Conservation (phyloP, 2,329 filamentous ascomycete species). For the Knoxdaviesia proteae region DNA sequence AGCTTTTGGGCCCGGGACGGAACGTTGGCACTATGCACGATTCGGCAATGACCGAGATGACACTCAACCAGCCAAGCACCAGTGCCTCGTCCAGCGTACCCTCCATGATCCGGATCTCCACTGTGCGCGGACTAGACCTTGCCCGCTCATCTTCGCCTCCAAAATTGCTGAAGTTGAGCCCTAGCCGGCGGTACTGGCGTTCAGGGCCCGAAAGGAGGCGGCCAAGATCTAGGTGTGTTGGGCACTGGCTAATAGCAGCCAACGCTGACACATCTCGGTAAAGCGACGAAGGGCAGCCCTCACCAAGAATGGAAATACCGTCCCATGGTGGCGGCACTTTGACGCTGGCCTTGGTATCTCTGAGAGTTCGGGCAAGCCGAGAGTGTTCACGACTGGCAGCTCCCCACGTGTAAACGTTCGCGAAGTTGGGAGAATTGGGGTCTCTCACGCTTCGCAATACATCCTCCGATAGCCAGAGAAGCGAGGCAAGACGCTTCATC, state of each 20-base stretch:
- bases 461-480: constrained; percentile 17
- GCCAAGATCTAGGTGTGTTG: constrained; percentile 12
- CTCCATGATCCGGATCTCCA: constrained; percentile 19
- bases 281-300: neutral
- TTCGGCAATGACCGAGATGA: constrained; percentile 7
- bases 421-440: constrained; percentile 15
- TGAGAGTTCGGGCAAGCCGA: constrained; percentile 2
- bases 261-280: too few relatives aligned
- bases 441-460: constrained; percentile 15
- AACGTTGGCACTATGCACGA: too few relatives aligned
- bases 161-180: constrained; percentile 20
- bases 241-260: constrained; percentile 6
- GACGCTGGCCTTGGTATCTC: too few relatives aligned
- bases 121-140: constrained; percentile 13
- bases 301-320: neutral
- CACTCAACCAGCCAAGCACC: constrained; percentile 14
- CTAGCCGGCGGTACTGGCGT: constrained; percentile 14
- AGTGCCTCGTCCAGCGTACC: constrained; percentile 11
- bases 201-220: constrained; percentile 14
- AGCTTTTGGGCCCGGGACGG: too few relatives aligned
- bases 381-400: constrained; percentile 4
- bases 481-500: constrained; percentile 13
- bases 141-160: constrained; percentile 15
- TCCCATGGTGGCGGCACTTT: too few relatives aligned
- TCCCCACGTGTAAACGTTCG: constrained; percentile 17